Base-by-base conservation (phyloP, 805 yeast species). In the Saccharomycopsis oosterbeekiorum region DNA sequence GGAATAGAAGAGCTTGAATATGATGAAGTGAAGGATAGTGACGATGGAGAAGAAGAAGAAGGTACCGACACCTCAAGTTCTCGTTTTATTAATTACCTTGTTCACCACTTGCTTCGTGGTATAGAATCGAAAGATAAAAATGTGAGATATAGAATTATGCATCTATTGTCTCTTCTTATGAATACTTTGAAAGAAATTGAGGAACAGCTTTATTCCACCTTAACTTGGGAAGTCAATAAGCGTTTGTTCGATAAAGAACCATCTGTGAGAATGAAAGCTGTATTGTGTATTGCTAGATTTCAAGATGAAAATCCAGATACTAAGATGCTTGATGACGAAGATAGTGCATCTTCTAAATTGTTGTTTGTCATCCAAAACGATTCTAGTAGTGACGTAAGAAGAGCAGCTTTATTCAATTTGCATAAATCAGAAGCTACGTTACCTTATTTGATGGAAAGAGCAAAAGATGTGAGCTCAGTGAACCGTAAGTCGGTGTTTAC, bases 351-450 rank as follows among this genome's bases (percentile, higher is more conserved):
- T 1, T 74, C 77, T 54, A 75, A 75, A 50, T 72, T 84, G 41
- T 67, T 80, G 58, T 70, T 71, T n/a, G 78, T 85, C 0, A 76
- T 89, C 67, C 86, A 84, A 67, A 82, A 86, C 68, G 99, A 93
- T 72, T 81, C 89, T 1, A 86, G 86, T 67, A 84, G 97, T 0
- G 98, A 94, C 64, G 97, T 92, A 1, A 79, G 98, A 66, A 78
- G 96, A 63, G 91, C 96, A 0, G 93, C 93, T 0, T 73, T 91
- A 68, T 74, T 86, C 54, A 88, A 90, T 69, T 70, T 93, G 39
- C 83, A 79, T 26, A 85, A 84, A 66, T 80, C 79, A 51, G 67
- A 72, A 2, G 65, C 68, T 1, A 85, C 91, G 0, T 74, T 82
- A 19, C 83, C 86, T 0, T 78, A 76, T 60, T 74, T 90, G 1